Conservation (phyloP, 2,329 filamentous ascomycete species). For the Alternaria sp. region DNA sequence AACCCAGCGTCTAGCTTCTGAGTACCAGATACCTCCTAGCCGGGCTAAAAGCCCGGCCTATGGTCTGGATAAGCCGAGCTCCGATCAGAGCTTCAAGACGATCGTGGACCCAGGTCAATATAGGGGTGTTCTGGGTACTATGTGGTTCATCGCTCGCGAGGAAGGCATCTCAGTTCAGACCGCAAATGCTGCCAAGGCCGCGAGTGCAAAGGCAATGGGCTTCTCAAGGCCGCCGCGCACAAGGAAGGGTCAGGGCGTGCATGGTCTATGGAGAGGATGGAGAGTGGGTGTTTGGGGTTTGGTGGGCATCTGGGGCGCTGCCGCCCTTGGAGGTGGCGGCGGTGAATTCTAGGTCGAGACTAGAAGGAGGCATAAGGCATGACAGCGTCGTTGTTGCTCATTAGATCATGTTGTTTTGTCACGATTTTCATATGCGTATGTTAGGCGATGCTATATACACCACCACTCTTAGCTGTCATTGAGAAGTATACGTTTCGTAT, state of each 20-base stretch:
- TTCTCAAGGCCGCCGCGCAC: slow-evolving; percentile 53
- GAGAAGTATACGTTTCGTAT: background rate
- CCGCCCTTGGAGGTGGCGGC: slow-evolving; percentile 60
- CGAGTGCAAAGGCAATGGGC: slow-evolving; percentile 39
- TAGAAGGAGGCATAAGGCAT: background rate
- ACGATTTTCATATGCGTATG: slow-evolving; percentile 2
- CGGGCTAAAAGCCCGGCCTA: slow-evolving; percentile 28
- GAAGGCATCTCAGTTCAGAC: slow-evolving; percentile 69
- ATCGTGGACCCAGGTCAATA: slow-evolving; percentile 85
- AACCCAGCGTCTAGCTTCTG: slow-evolving; percentile 36
- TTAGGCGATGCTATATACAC: slow-evolving; percentile 10
- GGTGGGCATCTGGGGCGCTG: slow-evolving; percentile 76
- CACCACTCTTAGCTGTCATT: slow-evolving; percentile 6
- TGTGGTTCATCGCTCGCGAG: slow-evolving; percentile 84
- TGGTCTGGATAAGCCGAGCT: slow-evolving; percentile 25
- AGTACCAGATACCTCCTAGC: slow-evolving; percentile 35
- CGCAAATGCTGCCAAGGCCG: slow-evolving; percentile 29
- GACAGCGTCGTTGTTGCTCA: background rate
- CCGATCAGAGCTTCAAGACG: slow-evolving; percentile 64
- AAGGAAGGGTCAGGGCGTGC: slow-evolving; percentile 71
- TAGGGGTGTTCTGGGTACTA: slow-evolving; percentile 86
- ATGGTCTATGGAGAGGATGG: slow-evolving; percentile 77
- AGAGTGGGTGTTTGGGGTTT: slow-evolving; percentile 81
- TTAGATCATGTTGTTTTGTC: background rate
- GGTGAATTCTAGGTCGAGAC: slow-evolving; percentile 43